Evolutionary conservation across 2,329 filamentous ascomycete genomes (phyloP).

Genomic region (Chaetomium strumarium): DNA sequence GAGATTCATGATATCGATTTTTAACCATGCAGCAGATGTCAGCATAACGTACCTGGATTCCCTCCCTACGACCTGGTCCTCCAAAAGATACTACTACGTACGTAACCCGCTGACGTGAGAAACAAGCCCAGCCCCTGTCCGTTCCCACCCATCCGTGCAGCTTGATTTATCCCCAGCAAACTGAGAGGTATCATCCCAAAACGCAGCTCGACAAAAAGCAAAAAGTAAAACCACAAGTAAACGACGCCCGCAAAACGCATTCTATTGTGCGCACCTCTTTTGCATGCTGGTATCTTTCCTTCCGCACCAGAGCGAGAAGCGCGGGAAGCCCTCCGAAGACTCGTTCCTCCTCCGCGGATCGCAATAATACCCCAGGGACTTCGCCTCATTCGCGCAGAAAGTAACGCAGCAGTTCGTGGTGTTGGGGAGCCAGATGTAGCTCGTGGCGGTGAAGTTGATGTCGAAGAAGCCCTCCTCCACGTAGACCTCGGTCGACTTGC

Average conservation of each 20-base stretch:
- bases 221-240: background rate
- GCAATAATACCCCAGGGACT: slow-evolving; percentile 26
- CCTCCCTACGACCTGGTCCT: too few species aligned
- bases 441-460: slow-evolving; percentile 18
- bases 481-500: slow-evolving; percentile 23
- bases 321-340: slow-evolving; percentile 3
- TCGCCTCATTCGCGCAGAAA: slow-evolving; percentile 25
- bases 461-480: slow-evolving; percentile 25
- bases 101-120: background rate
- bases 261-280: background rate
- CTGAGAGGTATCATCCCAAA: too few species aligned
- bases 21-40: too few species aligned
- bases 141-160: too few species aligned
- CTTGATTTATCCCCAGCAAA: too few species aligned
- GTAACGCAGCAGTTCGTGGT: slow-evolving; percentile 26
- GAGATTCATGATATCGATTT: too few species aligned
- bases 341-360: slow-evolving; percentile 15
- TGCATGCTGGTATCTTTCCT: background rate
- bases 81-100: too few species aligned
- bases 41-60: too few species aligned
- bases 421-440: slow-evolving; percentile 27
- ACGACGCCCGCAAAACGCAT: too few species aligned
- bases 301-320: slow-evolving; percentile 24
- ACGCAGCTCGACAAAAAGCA: too few species aligned
- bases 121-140: background rate